Evolutionary conservation across 352 stramenopile species (phyloP), one percentile per base, ranked within the genome.

Genomic region (Phytophthora constricta): DNA sequence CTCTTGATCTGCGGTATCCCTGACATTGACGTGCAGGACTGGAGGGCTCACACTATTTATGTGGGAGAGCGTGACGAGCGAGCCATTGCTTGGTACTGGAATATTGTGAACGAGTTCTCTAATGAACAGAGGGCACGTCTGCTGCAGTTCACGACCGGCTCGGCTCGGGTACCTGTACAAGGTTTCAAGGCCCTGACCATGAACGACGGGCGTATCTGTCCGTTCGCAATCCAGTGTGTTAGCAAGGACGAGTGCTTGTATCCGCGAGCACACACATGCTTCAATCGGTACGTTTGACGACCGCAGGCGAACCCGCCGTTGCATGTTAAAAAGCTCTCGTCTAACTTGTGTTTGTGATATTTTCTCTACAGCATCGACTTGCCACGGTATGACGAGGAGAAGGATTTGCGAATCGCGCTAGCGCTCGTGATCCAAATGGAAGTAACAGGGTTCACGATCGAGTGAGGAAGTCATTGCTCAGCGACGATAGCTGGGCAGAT

Each of bases 111-210:
- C 47, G 86, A 89, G 51, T 95, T 99, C 31, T 89, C 88, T 3
- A 92, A 97, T 57, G 97, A 98, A 62, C 90, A 99, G 62, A 98
- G 97, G 65, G 97, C 97, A 23, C 82, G 94, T 5, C 93, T 99
- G 67, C 75, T 99, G 19, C 97, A 99, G 74, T 99, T 99, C 68
- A 98, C 98, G 22, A 99, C 97, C 0, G 97, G 97, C 9, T 99
- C 95, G 41, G 93, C 92, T 0, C 98, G 98, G 25, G 97, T 99
- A 0, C 86, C 87, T 17, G 86, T 96, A 4, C 85, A 95, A 74
- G 85, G 86, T 20, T 96, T 95, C 70, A 94, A 96, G 76, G 87
- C 86, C 16, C 61, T 96, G 57, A 96, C 89, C 1, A 96, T 94
- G 80, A 91, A 95, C 64, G 88, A 96, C 42, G 88, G 88, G 16